Conservation (phyloP, 768 basidiomycete species). For the Amyloporia xantha region DNA sequence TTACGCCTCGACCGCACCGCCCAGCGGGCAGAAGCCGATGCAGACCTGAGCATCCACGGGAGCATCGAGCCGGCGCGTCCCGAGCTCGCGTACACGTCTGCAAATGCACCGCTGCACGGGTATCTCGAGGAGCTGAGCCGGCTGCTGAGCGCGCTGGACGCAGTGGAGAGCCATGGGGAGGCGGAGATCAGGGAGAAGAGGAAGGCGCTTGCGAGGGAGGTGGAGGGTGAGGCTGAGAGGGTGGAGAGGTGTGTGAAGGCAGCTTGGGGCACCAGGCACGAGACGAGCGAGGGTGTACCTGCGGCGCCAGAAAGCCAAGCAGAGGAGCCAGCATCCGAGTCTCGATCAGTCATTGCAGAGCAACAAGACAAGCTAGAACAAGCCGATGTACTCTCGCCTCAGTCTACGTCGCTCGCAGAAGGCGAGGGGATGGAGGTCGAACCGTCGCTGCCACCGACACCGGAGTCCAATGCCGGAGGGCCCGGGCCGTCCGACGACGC, state of each 20-base stretch:
- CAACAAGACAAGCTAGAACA: not conserved
- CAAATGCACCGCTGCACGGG: conserved; percentile 53
- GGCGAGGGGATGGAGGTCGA: not conserved
- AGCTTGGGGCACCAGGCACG: conserved; percentile 18
- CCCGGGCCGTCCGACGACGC: not conserved
- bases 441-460: not conserved
- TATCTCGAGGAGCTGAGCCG: conserved; percentile 59
- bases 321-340: not conserved
- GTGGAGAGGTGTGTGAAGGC: conserved; percentile 33
- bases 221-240: conserved; percentile 54
- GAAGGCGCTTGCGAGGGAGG: conserved; percentile 43
- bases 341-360: not conserved
- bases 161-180: conserved; percentile 59
- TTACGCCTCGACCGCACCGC: conserved; percentile 15
- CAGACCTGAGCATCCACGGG: conserved; percentile 3
- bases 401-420: not conserved
- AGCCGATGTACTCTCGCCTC: not conserved
- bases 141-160: conserved; percentile 61
- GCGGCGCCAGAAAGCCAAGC: not conserved
- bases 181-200: conserved; percentile 43
- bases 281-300: not conserved
- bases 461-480: not conserved
- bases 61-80: conserved; percentile 7
- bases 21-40: not conserved
- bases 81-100: conserved; percentile 54